Evolutionary conservation across 1,284 basidiomycete species (phyloP).

Genomic region (Trichosporon sp.): DNA sequence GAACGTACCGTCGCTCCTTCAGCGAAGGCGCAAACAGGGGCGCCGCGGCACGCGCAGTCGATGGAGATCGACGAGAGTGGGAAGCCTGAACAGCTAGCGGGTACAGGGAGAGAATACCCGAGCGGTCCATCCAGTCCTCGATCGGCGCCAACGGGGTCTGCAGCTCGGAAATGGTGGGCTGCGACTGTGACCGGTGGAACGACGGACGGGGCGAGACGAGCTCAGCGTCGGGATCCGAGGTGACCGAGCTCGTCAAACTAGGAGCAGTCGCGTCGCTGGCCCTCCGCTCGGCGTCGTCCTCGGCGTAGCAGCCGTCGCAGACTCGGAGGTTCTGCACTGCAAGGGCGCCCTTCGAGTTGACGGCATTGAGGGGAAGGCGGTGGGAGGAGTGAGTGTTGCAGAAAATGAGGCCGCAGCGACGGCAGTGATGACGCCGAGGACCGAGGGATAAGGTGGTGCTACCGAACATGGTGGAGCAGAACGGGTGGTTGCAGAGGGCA

Average conservation of each 20-base stretch:
- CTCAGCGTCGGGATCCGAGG: constrained; percentile 29
- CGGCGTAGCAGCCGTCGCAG: constrained; percentile 45
- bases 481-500: constrained; percentile 46
- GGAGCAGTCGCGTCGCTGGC: constrained; percentile 24
- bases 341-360: constrained; percentile 30
- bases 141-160: constrained; percentile 44
- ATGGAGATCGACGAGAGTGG: constrained; percentile 32
- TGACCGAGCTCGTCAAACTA: constrained; percentile 29
- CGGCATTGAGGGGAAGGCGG: constrained; percentile 31
- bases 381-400: constrained; percentile 45
- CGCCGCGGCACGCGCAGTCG: constrained; percentile 36
- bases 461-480: constrained; percentile 50
- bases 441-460: constrained; percentile 41
- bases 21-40: constrained; percentile 48
- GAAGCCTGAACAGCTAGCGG: constrained; percentile 49
- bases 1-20: constrained; percentile 36
- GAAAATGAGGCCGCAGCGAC: constrained; percentile 48
- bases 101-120: constrained; percentile 52
- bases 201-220: constrained; percentile 18
- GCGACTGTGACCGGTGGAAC: constrained; percentile 21
- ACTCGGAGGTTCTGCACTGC: constrained; percentile 38
- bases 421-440: constrained; percentile 52
- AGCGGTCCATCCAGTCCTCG: constrained; percentile 51
- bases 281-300: constrained; percentile 23
- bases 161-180: constrained; percentile 20